These are phyloP conservation scores for Oropetium thomaeum DNA, from an alignment of 176 grass and related monocot species.

Conservation along the genomic window DNA sequence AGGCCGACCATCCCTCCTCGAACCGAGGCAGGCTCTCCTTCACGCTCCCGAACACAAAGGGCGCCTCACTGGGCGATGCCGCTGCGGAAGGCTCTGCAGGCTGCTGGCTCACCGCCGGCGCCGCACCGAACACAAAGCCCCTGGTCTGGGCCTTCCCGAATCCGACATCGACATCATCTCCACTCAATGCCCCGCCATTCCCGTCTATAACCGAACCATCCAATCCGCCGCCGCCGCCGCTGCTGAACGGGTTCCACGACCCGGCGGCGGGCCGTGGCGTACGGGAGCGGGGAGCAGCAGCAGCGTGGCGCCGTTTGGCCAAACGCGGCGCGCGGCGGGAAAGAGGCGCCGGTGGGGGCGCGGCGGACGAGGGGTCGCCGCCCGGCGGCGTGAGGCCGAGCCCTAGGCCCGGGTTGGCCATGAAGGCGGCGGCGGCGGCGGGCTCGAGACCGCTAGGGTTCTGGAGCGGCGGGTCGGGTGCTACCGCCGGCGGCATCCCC, in stretches of 20 bases:
- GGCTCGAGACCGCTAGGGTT: slow-evolving; percentile 31
- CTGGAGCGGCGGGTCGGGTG: slow-evolving; percentile 8
- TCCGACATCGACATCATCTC: neutral
- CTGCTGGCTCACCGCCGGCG: slow-evolving; percentile 18
- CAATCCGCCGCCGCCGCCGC: slow-evolving; percentile 14
- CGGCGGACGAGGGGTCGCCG: neutral
- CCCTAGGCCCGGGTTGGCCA: slow-evolving; percentile 42
- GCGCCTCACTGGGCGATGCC: neutral
- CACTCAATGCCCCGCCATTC: neutral
- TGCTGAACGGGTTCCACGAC: slow-evolving; percentile 48
- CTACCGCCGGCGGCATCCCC: slow-evolving; percentile 36
- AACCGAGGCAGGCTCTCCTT: slow-evolving; percentile 46
- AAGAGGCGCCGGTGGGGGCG: neutral
- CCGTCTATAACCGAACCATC: neutral
- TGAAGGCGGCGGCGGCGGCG: neutral
- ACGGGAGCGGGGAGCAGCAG: slow-evolving; percentile 14
- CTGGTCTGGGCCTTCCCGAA: neutral
- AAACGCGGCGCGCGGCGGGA: slow-evolving; percentile 30
- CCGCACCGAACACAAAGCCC: slow-evolving; percentile 38
- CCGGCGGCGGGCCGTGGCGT: slow-evolving; percentile 10
- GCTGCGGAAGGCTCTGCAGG: neutral
- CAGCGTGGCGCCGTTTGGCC: slow-evolving; percentile 38
- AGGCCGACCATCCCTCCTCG: slow-evolving; percentile 13
- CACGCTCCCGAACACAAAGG: slow-evolving; percentile 43
- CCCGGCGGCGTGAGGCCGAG: slow-evolving; percentile 26